Base-by-base conservation (phyloP, 2,329 filamentous ascomycete genomes). In the Didymella segeticola region DNA sequence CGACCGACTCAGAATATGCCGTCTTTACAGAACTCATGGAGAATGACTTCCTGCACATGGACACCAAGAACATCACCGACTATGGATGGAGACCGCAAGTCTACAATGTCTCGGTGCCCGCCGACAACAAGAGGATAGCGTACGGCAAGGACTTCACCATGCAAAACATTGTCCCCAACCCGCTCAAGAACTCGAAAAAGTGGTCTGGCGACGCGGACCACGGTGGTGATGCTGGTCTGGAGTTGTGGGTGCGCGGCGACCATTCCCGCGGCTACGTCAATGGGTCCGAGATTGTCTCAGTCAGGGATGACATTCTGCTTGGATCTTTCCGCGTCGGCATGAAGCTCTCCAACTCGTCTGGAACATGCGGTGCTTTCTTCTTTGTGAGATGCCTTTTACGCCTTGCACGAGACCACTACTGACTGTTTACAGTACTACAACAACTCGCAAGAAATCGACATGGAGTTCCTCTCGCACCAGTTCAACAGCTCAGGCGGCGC, bases 361-460 rank as follows among this genome's bases (percentile, higher is more conserved):
- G 89, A 22, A 93, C 90, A 1, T 93, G 89, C 70, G 86, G 84
- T 25, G 89, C 89, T 6, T 92, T 93, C 75, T 93, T 92, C 74
- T 93, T 89, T 86, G 87, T 90, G 74, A 52, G 75, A 17, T 23
- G 14, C 10, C 8, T 10, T 46, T n/a, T n/a, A 29, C 19, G 14
- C 4, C n/a, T 9, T 11, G 30, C 22, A 22, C 15, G 20, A 41
- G 14, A 3, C 31, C 34, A 27, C 34, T 31, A 43, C 60, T 67
- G 57, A 64, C 47, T 15, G 33, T 29, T 2, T 27, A 31, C 57
- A 90, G 88, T 92, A 90, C 72, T 85, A 84, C 75, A 90, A 91
- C 71, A 86, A 93, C 72, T 89, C 87, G 1, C 86, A 90, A 67
- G 89, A 93, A 66, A 91, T 93, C 63, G 89, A 93, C 69, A 86